phyloP scores from a whole-genome alignment of 306 rosid species.

The Urtica urens region DNA sequence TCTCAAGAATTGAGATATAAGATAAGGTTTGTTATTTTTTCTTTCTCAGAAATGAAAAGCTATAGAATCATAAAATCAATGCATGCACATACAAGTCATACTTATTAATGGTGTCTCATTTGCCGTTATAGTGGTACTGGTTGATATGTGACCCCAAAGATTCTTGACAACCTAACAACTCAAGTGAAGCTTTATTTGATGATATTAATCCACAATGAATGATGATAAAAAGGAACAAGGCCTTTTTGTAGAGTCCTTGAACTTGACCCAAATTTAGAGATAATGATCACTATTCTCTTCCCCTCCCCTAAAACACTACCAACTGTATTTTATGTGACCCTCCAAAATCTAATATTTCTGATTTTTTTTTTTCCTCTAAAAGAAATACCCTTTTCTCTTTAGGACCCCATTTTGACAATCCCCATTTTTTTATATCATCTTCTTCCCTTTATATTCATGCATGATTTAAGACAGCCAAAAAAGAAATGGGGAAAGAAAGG shows the following conservation, averaged over 20 bases:
- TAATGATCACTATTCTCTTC: no score
- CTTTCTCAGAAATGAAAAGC: no score
- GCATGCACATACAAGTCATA: no score
- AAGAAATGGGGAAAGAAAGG: slow-evolving; percentile 3
- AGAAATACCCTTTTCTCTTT: slow-evolving; percentile 8
- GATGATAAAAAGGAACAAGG: slow-evolving; percentile 4
- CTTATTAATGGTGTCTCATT: background rate
- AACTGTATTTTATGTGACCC: slow-evolving; percentile 18
- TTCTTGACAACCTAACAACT: slow-evolving; percentile 41
- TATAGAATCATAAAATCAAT: no score
- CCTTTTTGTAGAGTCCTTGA: slow-evolving; percentile 37
- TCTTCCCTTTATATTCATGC: slow-evolving; percentile 41
- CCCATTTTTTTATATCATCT: background rate
- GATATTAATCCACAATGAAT: background rate
- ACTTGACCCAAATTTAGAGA: slow-evolving; percentile 50
- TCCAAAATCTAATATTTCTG: slow-evolving; percentile 30
- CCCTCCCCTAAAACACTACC: slow-evolving; percentile 35
- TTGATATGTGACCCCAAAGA: slow-evolving; percentile 13
- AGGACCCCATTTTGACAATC: slow-evolving; percentile 21
- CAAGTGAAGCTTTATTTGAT: slow-evolving; percentile 14
- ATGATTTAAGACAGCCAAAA: slow-evolving; percentile 34
- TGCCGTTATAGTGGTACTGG: background rate
- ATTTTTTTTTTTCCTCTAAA: no score
- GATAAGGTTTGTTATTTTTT: no score
- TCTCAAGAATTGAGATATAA: no score